Base-by-base conservation (phyloP, 2,329 filamentous ascomycete species). In the Clonostachys byssicola region DNA sequence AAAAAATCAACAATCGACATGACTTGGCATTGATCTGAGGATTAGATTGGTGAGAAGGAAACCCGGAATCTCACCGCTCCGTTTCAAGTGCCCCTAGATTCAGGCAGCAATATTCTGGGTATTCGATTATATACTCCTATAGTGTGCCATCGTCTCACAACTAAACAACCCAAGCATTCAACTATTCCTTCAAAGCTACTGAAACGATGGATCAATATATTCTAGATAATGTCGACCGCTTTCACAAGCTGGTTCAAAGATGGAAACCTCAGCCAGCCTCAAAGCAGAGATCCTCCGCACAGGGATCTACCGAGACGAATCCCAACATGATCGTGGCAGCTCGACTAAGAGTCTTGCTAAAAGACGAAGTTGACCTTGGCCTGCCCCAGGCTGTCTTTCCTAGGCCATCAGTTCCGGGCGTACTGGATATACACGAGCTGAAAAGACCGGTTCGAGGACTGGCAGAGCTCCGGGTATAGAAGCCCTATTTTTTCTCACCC, bases 351-450 rank as follows among this genome's bases (percentile, higher is more conserved):
- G 39, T 40, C n/a, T 33, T 47, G 39, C 45, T 47, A 33, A 40
- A 47, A 16, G 38, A 42, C 8, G 45, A 47, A 34, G 30, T 39
- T 9, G 39, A 23, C 13, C 30, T 34, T 12, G 45, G 45, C 40
- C 36, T 42, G 5, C 39, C 40, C 16, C 23, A 23, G 12, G 45
- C 39, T 34, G 30, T 47, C 7, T 47, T 47, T 20, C 20, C 33
- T 4, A 23, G 45, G 5, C 16, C 34, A n/a, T n/a, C 17, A n/a
- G 16, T 14, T 9, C 12, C 18, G 10, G 42, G 20, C 9, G 33
- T 43, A 12, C 14, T 38, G 10, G 45, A 47, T 42, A 34, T 38
- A 7, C 45, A 47, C 33, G 45, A 47, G 33, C 18, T 47, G 12
- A 23, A 40, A 18, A 39, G 42, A 18, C 40, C 42, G 30, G 40